A percentile compares a stretch with the other conserved stretches of the same genome.
phyloP scores from a whole-genome alignment of 2,329 filamentous ascomycete species.

The Moelleriella libera region DNA sequence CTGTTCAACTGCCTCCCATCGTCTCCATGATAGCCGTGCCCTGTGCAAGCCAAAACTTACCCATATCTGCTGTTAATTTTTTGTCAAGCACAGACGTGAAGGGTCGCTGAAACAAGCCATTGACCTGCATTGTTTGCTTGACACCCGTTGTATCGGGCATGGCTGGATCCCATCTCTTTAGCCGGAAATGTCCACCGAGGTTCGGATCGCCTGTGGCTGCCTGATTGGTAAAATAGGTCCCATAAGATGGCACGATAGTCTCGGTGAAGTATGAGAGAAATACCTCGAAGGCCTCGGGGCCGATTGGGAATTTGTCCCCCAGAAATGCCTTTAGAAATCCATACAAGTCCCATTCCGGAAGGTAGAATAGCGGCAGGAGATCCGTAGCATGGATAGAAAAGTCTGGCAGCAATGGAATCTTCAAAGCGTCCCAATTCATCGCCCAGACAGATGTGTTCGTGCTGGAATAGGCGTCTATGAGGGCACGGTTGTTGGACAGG shows the following conservation, averaged over 20 bases:
- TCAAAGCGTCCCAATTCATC: background rate
- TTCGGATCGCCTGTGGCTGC: background rate
- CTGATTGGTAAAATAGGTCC: background rate
- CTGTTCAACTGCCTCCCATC: background rate
- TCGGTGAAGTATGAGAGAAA: background rate
- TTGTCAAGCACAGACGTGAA: background rate
- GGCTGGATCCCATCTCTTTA: background rate
- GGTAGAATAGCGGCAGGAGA: background rate
- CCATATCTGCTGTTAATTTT: background rate
- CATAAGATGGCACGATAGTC: background rate
- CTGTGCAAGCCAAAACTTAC: background rate
- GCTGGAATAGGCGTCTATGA: background rate
- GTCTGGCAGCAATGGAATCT: background rate
- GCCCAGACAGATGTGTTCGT: background rate
- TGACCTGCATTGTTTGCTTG: background rate
- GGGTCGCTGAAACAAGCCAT: background rate
- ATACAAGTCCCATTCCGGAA: background rate
- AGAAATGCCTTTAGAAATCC: background rate
- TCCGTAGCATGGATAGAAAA: background rate
- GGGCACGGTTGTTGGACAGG: background rate
- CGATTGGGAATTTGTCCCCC: background rate
- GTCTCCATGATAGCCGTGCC: background rate
- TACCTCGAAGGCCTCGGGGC: background rate
- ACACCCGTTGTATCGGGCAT: background rate
- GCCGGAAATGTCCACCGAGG: background rate